These are phyloP conservation scores for Graphilbum fragrans DNA, from an alignment of 2,329 filamentous ascomycete species.

Conservation along the genomic window DNA sequence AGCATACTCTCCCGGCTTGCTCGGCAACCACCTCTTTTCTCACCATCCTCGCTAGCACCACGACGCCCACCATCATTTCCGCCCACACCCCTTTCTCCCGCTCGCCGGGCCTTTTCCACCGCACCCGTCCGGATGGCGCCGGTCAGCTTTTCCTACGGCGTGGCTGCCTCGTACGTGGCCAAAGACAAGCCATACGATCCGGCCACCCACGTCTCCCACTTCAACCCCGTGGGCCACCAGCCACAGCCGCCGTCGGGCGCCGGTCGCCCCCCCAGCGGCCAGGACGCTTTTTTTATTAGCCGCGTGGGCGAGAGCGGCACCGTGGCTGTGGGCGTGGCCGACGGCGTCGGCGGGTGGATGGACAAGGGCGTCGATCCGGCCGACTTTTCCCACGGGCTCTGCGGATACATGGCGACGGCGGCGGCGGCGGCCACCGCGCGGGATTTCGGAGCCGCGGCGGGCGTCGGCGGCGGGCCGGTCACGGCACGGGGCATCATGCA, in stretches of 20 bases:
- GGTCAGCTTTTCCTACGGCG: conserved; percentile 38
- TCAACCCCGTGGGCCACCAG: conserved; percentile 52
- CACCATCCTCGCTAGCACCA: no score
- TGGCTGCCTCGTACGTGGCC: conserved; percentile 63
- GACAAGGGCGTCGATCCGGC: conserved; percentile 88
- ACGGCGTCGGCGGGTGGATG: conserved; percentile 92
- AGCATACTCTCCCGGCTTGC: no score
- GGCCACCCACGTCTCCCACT: conserved; percentile 58
- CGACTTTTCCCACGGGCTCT: conserved; percentile 88
- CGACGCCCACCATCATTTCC: neutral
- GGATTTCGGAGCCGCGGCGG: conserved; percentile 8
- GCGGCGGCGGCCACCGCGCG: conserved; percentile 27
- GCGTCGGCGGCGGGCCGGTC: no score
- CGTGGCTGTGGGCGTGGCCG: conserved; percentile 79
- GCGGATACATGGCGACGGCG: conserved; percentile 78
- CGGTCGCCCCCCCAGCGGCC: conserved; percentile 64
- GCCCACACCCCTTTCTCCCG: neutral
- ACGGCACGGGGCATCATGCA: conserved; percentile 65
- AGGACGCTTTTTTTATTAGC: conserved; percentile 92
- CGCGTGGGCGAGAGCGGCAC: conserved; percentile 59
- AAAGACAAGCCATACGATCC: conserved; percentile 60
- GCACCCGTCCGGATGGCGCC: neutral
- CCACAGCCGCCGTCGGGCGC: conserved; percentile 25
- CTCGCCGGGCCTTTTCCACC: neutral
- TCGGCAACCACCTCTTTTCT: no score